Evolutionary conservation across 176 grass and related monocot species (phyloP).

Genomic region (Hordeum vulgare): MorexV3_pseudomolecules_assembly NC_058519.1:90956509-90957008

Average conservation of each 20-base stretch:
- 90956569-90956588: not conserved
- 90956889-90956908: not conserved
- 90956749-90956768: not conserved
- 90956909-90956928: not conserved
- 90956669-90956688: not conserved
- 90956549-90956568: not conserved
- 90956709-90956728: not conserved
- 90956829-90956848: not conserved
- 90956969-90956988: conserved; percentile 67
- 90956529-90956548: not conserved
- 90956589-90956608: not conserved
- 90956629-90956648: not conserved
- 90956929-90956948: conserved; percentile 50
- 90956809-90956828: not conserved
- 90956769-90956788: not conserved
- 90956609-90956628: not conserved
- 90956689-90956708: not conserved
- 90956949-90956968: conserved; percentile 84
- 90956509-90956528: not conserved
- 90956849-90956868: not conserved
- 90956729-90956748: not conserved
- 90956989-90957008: conserved; percentile 76
- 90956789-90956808: not conserved
- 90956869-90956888: not conserved
- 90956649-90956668: not conserved